phyloP scores from a whole-genome alignment of 2,329 filamentous ascomycete species.

The Nothophoma quercina region DNA sequence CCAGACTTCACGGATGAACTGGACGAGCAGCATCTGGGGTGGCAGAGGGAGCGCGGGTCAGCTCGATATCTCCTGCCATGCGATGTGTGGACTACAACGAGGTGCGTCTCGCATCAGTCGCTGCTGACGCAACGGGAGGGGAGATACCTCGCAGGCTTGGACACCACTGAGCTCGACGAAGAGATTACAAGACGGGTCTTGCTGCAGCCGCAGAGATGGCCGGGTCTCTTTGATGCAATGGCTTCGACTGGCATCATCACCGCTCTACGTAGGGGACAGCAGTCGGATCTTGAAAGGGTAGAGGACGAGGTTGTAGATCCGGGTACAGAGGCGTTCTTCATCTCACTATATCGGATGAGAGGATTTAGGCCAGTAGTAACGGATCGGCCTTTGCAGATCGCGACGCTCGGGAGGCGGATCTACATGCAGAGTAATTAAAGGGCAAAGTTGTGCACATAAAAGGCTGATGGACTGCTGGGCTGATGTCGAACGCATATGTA shows the following conservation, averaged over 20 bases:
- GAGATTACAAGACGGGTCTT: background rate
- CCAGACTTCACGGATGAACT: no score
- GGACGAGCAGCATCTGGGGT: no score
- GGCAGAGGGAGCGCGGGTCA: background rate
- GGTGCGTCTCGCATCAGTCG: background rate
- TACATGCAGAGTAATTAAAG: background rate
- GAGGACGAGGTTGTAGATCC: background rate
- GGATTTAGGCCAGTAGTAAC: no score
- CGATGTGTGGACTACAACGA: background rate
- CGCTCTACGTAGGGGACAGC: background rate
- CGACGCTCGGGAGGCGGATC: background rate
- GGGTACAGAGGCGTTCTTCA: no score
- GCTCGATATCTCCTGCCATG: background rate
- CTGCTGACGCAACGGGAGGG: background rate
- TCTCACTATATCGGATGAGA: no score
- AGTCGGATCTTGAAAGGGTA: background rate
- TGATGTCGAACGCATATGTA: conserved; percentile 9
- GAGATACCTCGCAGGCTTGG: background rate
- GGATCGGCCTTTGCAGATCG: no score
- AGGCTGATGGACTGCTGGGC: no score
- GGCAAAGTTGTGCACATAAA: background rate
- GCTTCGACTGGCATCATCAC: background rate
- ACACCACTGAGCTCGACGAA: background rate
- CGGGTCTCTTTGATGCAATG: background rate
- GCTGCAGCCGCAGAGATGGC: conserved; percentile 1